Evolutionary conservation across 2,329 filamentous ascomycete genomes (phyloP).

Genomic region (Paecilomyces niveus): DNA sequence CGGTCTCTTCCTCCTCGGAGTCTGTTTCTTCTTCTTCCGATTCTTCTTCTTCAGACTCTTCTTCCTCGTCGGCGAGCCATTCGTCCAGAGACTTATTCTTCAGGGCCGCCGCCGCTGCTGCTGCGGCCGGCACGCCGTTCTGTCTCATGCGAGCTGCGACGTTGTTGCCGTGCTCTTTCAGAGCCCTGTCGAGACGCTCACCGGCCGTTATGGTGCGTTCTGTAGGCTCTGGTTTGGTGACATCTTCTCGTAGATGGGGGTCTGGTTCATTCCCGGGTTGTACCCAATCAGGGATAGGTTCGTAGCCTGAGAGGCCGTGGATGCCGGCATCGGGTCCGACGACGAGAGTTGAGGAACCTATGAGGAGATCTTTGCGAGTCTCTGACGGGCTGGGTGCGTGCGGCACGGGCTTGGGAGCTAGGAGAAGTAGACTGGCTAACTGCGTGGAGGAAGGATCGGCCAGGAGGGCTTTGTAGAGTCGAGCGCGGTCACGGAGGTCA

Average conservation of each 20-base stretch:
- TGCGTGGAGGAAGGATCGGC: slow-evolving; percentile 67
- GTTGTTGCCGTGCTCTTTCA: slow-evolving; percentile 31
- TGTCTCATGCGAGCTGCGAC: slow-evolving; percentile 13
- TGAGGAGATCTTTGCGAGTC: slow-evolving; percentile 64
- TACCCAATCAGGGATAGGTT: slow-evolving; percentile 78
- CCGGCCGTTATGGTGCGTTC: slow-evolving; percentile 32
- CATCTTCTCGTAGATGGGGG: slow-evolving; percentile 60
- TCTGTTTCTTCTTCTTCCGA: slow-evolving; percentile 41
- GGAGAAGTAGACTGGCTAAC: slow-evolving; percentile 79
- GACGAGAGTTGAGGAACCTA: slow-evolving; percentile 82
- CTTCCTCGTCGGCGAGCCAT: slow-evolving; percentile 73
- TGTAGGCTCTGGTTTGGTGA: slow-evolving; percentile 31
- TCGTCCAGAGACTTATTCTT: slow-evolving; percentile 82
- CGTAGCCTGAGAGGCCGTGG: slow-evolving; percentile 71
- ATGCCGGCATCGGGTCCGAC: slow-evolving; percentile 68
- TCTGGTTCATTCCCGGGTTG: slow-evolving; percentile 72
- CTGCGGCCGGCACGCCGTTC: slow-evolving; percentile 6
- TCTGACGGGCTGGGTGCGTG: slow-evolving; percentile 87
- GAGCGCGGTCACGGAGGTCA: slow-evolving; percentile 83
- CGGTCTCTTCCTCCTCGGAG: slow-evolving; percentile 24
- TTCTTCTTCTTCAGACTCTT: slow-evolving; percentile 49
- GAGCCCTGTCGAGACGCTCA: slow-evolving; percentile 34
- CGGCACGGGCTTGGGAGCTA: slow-evolving; percentile 90
- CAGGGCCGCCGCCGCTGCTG: slow-evolving; percentile 20
- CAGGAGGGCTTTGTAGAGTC: slow-evolving; percentile 80